Evolutionary conservation across 2,329 filamentous ascomycete species (phyloP).

Genomic region (Didymella segeticola): DNA sequence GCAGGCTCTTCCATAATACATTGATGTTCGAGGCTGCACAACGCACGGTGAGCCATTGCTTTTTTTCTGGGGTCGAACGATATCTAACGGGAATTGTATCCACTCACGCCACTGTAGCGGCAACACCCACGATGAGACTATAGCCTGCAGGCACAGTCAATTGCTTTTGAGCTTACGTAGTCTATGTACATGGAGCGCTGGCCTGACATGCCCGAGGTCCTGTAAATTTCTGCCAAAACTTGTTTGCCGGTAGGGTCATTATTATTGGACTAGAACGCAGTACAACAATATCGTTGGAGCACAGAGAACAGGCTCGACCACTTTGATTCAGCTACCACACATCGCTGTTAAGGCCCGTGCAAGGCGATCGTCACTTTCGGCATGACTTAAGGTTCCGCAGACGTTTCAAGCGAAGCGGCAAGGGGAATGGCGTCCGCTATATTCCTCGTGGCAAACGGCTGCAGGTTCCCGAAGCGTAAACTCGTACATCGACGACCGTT

Average conservation of each 20-base stretch:
- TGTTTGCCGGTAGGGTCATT: too few relatives aligned
- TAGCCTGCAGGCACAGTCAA: background rate
- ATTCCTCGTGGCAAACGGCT: constrained; percentile 3
- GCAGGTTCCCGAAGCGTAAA: background rate
- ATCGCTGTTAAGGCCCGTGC: background rate
- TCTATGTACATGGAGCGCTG: too few relatives aligned
- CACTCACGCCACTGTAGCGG: background rate
- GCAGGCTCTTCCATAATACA: background rate
- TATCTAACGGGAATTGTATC: background rate
- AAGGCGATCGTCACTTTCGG: background rate
- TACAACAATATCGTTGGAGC: too few relatives aligned
- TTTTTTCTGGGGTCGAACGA: constrained; percentile 1
- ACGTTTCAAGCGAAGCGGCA: constrained; percentile 7
- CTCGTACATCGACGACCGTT: background rate
- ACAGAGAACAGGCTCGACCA: too few relatives aligned
- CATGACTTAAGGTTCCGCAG: background rate
- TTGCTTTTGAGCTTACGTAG: too few relatives aligned
- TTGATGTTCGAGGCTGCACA: background rate
- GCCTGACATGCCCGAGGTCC: too few relatives aligned
- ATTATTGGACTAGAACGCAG: too few relatives aligned
- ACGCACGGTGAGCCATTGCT: constrained; percentile 1
- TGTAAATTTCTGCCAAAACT: too few relatives aligned
- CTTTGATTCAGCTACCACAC: background rate
- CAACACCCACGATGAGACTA: background rate
- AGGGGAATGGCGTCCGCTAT: constrained; percentile 1